Evolutionary conservation across 768 basidiomycete genomes (phyloP).

Genomic region (Mrakia frigida): DNA sequence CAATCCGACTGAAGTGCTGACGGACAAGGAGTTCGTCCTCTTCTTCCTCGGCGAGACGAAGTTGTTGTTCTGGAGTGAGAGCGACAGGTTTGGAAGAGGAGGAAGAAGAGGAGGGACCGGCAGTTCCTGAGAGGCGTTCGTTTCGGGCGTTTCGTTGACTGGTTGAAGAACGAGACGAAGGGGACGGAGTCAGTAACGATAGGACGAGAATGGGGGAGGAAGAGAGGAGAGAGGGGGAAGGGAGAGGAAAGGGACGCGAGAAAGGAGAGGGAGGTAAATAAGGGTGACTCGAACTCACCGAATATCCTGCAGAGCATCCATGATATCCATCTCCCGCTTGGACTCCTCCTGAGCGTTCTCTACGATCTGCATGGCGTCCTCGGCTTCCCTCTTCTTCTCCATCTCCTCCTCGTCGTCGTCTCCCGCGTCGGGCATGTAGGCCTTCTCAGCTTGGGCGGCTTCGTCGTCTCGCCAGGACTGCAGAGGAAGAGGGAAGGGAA

Average conservation of each 20-base stretch:
- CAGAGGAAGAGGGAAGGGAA: background rate
- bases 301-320: constrained; percentile 84
- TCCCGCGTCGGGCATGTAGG: constrained; percentile 71
- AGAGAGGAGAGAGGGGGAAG: background rate
- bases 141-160: constrained; percentile 69
- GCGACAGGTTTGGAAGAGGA: background rate
- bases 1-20: constrained; percentile 75
- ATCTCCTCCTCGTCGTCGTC: constrained; percentile 67
- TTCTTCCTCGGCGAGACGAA: constrained; percentile 63
- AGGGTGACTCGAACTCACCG: constrained; percentile 33
- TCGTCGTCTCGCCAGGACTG: constrained; percentile 43
- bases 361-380: constrained; percentile 93
- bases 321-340: constrained; percentile 95
- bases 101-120: constrained; percentile 42
- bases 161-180: background rate
- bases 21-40: constrained; percentile 89
- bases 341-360: constrained; percentile 89
- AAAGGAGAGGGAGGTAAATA: constrained; percentile 43
- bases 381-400: constrained; percentile 19
- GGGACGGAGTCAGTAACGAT: background rate
- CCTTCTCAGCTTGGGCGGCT: constrained; percentile 49
- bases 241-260: constrained; percentile 54
- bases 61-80: constrained; percentile 52
- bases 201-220: background rate
- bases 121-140: constrained; percentile 61